phyloP scores from a whole-genome alignment of 805 yeast species.

The Starmerella stigmatis region DNA sequence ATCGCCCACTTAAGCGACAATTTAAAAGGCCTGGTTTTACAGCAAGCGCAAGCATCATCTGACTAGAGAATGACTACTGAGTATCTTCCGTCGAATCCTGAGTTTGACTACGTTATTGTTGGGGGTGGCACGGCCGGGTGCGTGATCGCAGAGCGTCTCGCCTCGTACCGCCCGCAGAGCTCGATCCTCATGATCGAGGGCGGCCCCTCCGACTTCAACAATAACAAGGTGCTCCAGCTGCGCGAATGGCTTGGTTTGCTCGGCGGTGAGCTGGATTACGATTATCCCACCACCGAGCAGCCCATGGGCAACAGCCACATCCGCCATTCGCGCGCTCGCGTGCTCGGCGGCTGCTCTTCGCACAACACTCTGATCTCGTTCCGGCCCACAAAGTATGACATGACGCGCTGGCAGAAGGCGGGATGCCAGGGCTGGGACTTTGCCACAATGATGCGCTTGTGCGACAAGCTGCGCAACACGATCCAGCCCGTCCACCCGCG shows the following conservation, averaged over 20 bases:
- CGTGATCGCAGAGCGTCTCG: slow-evolving; percentile 30
- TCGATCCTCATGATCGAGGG: slow-evolving; percentile 29
- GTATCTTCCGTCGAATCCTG: slow-evolving; percentile 4
- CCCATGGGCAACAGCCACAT: slow-evolving; percentile 16
- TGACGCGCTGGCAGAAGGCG: slow-evolving; percentile 27
- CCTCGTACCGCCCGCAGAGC: slow-evolving; percentile 28
- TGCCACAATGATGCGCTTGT: slow-evolving; percentile 22
- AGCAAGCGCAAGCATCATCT: too few relatives aligned
- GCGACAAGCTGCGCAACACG: slow-evolving; percentile 17
- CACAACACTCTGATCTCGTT: slow-evolving; percentile 30
- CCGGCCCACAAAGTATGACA: slow-evolving; percentile 29
- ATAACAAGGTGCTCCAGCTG: slow-evolving; percentile 11
- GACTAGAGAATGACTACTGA: slow-evolving; percentile 13
- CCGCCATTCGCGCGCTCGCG: slow-evolving; percentile 30
- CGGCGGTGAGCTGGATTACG: slow-evolving; percentile 29
- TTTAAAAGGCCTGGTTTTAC: too few relatives aligned
- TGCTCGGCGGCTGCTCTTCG: slow-evolving; percentile 31
- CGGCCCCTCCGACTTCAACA: slow-evolving; percentile 24
- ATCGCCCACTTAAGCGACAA: too few relatives aligned
- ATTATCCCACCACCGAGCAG: slow-evolving; percentile 27
- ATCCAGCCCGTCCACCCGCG: slow-evolving; percentile 18
- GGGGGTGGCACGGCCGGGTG: slow-evolving; percentile 32
- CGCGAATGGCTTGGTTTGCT: slow-evolving; percentile 24
- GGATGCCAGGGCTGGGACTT: slow-evolving; percentile 31
- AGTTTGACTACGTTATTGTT: slow-evolving; percentile 26